These are phyloP conservation scores for Eimeria tenella DNA, from an alignment of 169 alveolate genomes.

Conservation along the genomic window DNA sequence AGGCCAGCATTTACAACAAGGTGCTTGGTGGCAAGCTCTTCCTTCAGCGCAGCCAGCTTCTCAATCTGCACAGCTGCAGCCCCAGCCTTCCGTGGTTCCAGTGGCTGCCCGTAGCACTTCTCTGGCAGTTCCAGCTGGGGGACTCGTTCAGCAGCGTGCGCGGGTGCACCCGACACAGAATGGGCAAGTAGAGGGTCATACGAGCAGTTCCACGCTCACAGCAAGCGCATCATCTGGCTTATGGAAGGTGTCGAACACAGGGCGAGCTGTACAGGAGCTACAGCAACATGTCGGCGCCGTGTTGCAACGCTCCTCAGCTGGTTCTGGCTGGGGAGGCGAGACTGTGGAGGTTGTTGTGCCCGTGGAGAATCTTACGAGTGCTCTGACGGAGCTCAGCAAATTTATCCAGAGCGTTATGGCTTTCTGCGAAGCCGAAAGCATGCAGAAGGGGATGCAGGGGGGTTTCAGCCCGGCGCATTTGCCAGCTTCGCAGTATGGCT, in stretches of 20 bases:
- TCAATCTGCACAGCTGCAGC: constrained; percentile 5
- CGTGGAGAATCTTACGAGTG: not conserved
- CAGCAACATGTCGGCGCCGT: not conserved
- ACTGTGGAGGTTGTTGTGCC: not conserved
- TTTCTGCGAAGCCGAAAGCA: constrained; percentile 9
- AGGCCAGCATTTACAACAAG: not conserved
- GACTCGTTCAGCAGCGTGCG: not conserved
- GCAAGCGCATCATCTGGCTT: constrained; percentile 6
- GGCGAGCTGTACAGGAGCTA: constrained; percentile 22
- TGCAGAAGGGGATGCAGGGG: constrained; percentile 24
- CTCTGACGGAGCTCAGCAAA: constrained; percentile 5
- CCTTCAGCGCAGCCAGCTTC: not conserved
- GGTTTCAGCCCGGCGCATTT: not conserved
- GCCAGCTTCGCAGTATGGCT: not conserved
- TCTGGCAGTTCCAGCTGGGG: not conserved
- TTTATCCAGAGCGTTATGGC: not conserved
- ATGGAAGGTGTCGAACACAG: not conserved
- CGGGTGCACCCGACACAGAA: not conserved
- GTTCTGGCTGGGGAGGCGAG: not conserved
- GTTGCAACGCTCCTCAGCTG: not conserved
- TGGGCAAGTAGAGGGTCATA: not conserved
- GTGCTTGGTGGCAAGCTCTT: not conserved
- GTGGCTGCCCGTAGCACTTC: not conserved
- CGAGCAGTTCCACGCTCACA: not conserved
- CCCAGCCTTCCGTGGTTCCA: not conserved